Base-by-base conservation (phyloP, 2,329 filamentous ascomycete genomes). In the Sclerotinia sclerotiorum region DNA sequence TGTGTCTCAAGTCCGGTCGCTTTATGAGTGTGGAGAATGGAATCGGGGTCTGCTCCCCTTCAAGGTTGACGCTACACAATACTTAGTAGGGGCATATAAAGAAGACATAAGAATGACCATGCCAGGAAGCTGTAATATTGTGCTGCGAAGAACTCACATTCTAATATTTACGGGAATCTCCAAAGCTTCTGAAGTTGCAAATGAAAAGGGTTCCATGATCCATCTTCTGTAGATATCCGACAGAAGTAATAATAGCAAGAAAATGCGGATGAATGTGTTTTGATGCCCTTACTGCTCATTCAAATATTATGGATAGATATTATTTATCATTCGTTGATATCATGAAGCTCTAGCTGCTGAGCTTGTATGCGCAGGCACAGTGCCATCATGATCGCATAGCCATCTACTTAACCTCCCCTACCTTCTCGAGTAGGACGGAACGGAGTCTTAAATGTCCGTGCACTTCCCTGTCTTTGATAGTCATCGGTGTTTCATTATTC, bases 131-230 rank as follows among this genome's bases (percentile, higher is more conserved):
- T n/a, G 32, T 35, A 29, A 2, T 27, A 39, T 44, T 19, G 21
- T 13, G 7, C 29, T 65, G 39, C 11, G 29, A 27, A 55, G 29
- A 44, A 71, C 74, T 68, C 27, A 88, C 87, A 90, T 88, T 79
- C 87, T 86, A 75, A 90, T 82, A 80, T 83, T 87, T 73, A 90
- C 84, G 27, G 91, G 88, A 72, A 94, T 87, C 74, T 93, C 85
- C 74, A 98, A 84, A 79, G 92, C 88, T 73, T 93, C 90, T 69
- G 95, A 97, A 77, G 89, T 92, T 73, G 93, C 94, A 82, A 98
- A 98, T 42, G 94, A 97, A 80, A 97, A 97, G 65, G 94, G 90
- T 81, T 99, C 95, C 93, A 97, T 97, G 65, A 56, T 73, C 74
- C 75, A 76, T 77, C 62, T 74, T 76, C 69, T 63, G 54, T 62